Base-by-base conservation (phyloP, 1,284 basidiomycete species). In the Lentinus polychrous region DNA sequence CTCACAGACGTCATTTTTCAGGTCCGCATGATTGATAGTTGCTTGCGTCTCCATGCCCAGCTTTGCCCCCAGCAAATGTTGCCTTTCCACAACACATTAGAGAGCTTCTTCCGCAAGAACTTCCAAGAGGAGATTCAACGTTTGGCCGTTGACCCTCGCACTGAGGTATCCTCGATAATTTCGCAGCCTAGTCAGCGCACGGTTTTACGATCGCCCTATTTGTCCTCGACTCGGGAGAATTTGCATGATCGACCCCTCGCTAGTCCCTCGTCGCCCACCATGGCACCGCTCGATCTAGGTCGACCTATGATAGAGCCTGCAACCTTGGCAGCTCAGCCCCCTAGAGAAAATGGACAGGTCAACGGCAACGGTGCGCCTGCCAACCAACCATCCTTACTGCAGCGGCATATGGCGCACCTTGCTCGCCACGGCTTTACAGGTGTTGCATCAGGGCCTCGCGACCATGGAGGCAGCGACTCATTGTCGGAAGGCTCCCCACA, bases 1-100 rank as follows among this genome's bases (percentile, higher is more conserved):
- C 10, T 8, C 45, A 24, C 15, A 50, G 18, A 53, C 15, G 3
- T 11, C 44, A 12, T 17, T 41, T 23, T 23, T 32, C 49, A 92
- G 84, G 85, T 86, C 24, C 79, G 81, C 24, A 79, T 88, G 36
- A 88, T 97, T 49, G 86, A 91, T 53, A 80, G 77, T 42, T 94
- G 91, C 61, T 74, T 99, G 47, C 80, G 79, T 50, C 72, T 97
- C 8, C 93, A 97, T 62, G 82, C 82, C 1, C 76, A 82, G 47
- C 69, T 96, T 42, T 94, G 92, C 61, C 81, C 90, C 0, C 77
- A 80, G 20, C 91, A 92, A 67, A 96, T 94, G 78, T 72, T 86
- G 43, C 79, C 85, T 2, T 97, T 98, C 76, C 94, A 98, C 62
- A 84, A 87, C 52, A 94, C 91, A 0, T 72, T 98, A 42, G 85